Conservation (phyloP, 2,329 filamentous ascomycete genomes). For the Talaromyces sp. region DNA sequence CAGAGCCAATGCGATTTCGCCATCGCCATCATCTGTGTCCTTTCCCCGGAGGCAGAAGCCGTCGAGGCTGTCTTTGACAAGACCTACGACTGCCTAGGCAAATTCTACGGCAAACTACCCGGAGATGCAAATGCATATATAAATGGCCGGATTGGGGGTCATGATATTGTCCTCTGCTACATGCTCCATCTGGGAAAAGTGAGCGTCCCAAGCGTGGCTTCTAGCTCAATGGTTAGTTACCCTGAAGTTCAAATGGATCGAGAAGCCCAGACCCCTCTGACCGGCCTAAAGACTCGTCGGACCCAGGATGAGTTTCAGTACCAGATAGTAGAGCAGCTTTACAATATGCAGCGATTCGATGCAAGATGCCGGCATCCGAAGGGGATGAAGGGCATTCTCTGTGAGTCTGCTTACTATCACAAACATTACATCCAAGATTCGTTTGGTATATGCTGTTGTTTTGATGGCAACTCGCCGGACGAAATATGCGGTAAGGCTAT, state of each 20-base stretch:
- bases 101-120: neutral
- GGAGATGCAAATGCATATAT: constrained; percentile 8
- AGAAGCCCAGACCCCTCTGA: neutral
- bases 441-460: neutral
- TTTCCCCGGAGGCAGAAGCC: constrained; percentile 12
- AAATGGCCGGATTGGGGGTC: neutral
- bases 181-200: constrained; percentile 4
- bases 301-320: neutral
- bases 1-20: neutral
- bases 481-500: neutral
- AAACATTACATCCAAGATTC: constrained; percentile 1
- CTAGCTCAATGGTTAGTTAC: neutral
- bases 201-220: neutral
- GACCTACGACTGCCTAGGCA: neutral
- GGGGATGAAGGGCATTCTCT: neutral
- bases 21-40: neutral
- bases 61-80: constrained; percentile 2
- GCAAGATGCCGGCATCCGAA: neutral
- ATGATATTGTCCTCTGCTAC: constrained; percentile 2
- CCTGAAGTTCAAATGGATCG: neutral
- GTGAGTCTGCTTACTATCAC: neutral
- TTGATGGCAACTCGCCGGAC: neutral
- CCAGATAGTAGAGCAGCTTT: neutral
- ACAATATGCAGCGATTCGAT: neutral
- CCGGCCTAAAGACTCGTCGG: neutral